phyloP scores from a whole-genome alignment of 1,284 basidiomycete genomes.

The Fistulinella staudtii region DNA sequence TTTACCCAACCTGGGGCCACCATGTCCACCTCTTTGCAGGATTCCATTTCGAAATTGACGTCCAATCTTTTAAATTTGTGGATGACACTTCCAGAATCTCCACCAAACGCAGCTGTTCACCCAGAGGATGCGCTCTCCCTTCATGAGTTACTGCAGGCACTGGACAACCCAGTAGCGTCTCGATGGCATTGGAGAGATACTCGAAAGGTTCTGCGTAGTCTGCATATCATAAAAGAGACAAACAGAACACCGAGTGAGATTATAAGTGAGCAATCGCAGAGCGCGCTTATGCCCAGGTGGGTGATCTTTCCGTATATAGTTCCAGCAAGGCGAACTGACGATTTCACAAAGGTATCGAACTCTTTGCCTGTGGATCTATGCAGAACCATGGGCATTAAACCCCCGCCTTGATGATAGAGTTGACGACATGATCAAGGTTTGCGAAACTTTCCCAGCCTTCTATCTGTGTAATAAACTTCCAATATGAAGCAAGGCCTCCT shows the following conservation, averaged over 20 bases:
- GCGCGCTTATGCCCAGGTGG: conserved; percentile 47
- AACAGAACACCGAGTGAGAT: conserved; percentile 68
- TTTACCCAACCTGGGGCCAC: background rate
- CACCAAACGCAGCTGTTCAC: conserved; percentile 48
- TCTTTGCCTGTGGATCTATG: conserved; percentile 91
- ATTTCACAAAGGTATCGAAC: conserved; percentile 64
- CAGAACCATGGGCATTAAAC: conserved; percentile 63
- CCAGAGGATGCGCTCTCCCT: conserved; percentile 57
- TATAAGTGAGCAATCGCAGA: conserved; percentile 58
- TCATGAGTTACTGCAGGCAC: conserved; percentile 60
- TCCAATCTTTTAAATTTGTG: conserved; percentile 49
- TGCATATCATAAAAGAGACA: conserved; percentile 78
- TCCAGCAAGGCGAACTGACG: background rate
- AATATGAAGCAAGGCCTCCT: conserved; percentile 70
- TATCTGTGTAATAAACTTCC: conserved; percentile 8
- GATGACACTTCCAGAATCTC: conserved; percentile 47
- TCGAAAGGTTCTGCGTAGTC: conserved; percentile 80
- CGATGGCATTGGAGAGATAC: conserved; percentile 97
- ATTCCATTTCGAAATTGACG: conserved; percentile 43
- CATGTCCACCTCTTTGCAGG: conserved; percentile 29
- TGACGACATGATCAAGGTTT: conserved; percentile 85
- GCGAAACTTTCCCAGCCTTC: background rate
- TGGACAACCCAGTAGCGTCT: conserved; percentile 76
- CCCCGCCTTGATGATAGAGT: conserved; percentile 76
- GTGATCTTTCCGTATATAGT: conserved; percentile 1